Conservation (phyloP, 2,329 filamentous ascomycete species). For the Fusarium poae region DNA sequence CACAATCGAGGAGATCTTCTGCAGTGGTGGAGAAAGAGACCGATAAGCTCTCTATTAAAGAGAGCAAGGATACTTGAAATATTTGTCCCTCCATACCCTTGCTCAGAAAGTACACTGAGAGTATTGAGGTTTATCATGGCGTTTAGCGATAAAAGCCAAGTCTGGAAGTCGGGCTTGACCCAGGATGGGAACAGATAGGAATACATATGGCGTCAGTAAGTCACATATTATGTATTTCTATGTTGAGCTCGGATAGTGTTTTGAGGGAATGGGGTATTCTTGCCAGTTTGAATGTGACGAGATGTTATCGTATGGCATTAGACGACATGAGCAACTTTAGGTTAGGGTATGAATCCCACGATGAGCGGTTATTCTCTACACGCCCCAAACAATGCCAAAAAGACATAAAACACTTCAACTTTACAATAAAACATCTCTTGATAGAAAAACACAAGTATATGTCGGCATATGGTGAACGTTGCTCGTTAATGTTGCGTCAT, state of each 20-base stretch:
- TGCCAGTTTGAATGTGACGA: neutral
- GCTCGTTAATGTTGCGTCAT: constrained; percentile 14
- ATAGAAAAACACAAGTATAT: fast-evolving
- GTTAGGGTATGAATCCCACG: neutral
- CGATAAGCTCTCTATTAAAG: constrained; percentile 30
- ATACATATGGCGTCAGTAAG: constrained; percentile 27
- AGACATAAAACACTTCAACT: neutral
- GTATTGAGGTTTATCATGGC: constrained; percentile 24
- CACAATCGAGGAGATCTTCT: constrained; percentile 62
- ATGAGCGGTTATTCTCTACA: neutral
- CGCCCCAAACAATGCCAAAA: neutral
- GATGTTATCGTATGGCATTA: neutral
- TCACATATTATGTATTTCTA: constrained; percentile 4
- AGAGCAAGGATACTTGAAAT: constrained; percentile 34
- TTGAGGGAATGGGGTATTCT: neutral
- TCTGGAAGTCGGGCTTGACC: constrained; percentile 4
- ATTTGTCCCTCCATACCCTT: neutral
- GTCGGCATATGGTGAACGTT: neutral
- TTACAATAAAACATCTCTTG: fast-evolving
- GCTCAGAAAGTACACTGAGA: neutral
- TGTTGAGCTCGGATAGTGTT: neutral
- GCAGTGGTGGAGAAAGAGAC: constrained; percentile 59
- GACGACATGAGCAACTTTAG: neutral
- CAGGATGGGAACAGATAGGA: constrained; percentile 9
- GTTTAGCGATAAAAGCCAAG: constrained; percentile 25